Percentiles rank a stretch among this genome's conserved stretches.
Conservation (phyloP, 1,139 yeast genomes). For the Pichia sp. region DNA sequence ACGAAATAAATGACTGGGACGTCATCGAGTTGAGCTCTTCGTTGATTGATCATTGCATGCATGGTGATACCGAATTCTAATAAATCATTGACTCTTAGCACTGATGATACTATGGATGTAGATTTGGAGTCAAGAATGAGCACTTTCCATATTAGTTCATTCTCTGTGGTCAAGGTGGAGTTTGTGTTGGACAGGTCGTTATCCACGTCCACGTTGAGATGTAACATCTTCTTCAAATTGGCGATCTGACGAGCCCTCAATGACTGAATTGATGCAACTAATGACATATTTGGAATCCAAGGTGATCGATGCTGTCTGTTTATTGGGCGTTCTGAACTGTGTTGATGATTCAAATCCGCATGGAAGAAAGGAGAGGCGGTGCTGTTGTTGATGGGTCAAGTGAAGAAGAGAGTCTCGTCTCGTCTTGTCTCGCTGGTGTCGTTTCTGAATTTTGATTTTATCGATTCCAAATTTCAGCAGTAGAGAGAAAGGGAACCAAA, state of each 20-base stretch:
- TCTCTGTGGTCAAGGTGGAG: constrained; percentile 30
- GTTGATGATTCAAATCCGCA: too few relatives aligned
- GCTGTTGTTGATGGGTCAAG: too few relatives aligned
- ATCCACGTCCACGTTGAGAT: constrained; percentile 62
- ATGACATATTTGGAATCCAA: constrained; percentile 16
- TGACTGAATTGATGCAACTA: constrained; percentile 13
- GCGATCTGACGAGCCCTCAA: constrained; percentile 24
- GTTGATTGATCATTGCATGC: constrained; percentile 64
- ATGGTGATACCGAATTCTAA: constrained; percentile 86
- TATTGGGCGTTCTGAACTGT: too few relatives aligned
- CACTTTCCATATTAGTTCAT: constrained; percentile 88
- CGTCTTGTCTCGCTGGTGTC: too few relatives aligned
- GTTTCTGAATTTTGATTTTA: too few relatives aligned
- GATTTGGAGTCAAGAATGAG: constrained; percentile 75
- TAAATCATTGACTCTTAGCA: constrained; percentile 83
- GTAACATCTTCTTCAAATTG: constrained; percentile 63
- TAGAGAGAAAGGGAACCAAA: too few relatives aligned
- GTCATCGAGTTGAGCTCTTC: constrained; percentile 77
- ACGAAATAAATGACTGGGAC: constrained; percentile 93
- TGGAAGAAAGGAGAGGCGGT: too few relatives aligned
- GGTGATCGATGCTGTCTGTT: too few relatives aligned
- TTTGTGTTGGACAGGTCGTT: constrained; percentile 25
- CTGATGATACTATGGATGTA: constrained; percentile 81
- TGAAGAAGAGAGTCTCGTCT: too few relatives aligned
- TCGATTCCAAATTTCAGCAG: too few relatives aligned